Percentiles rank a stretch among this genome's conserved stretches.
Conservation (phyloP, 345 rosid genomes). For the Schrenkiella parvula region DNA sequence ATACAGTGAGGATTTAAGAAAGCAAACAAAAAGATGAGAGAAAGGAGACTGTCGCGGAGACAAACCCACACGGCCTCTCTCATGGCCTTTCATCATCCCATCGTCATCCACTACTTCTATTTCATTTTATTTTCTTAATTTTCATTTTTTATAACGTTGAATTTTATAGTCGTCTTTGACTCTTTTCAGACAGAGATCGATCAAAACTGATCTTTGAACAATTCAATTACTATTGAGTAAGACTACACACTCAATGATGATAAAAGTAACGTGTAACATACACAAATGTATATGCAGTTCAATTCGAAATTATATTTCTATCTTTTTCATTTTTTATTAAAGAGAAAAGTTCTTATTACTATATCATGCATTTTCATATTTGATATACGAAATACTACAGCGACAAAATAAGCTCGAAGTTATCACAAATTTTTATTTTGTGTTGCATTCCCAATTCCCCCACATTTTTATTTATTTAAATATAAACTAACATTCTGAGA, state of each 20-base stretch:
- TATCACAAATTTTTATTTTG: background rate
- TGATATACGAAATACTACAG: background rate
- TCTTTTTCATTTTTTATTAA: no score
- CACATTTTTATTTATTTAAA: background rate
- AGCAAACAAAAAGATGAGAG: conserved; percentile 16
- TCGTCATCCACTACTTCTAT: conserved; percentile 5
- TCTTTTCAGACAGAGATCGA: background rate
- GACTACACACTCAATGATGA: background rate
- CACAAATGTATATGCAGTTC: conserved; percentile 9
- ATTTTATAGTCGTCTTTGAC: background rate
- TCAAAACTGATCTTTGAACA: background rate
- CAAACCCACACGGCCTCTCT: conserved; percentile 38
- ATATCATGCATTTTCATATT: background rate
- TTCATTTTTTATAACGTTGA: background rate
- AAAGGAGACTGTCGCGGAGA: conserved; percentile 24
- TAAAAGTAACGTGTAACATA: conserved; percentile 6
- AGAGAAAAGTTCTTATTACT: background rate
- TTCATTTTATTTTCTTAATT: background rate
- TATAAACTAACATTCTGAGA: background rate
- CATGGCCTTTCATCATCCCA: conserved; percentile 24
- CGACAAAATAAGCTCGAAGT: background rate
- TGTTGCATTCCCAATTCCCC: background rate
- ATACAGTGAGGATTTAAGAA: conserved; percentile 7
- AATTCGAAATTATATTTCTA: background rate
- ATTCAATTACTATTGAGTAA: background rate